Conservation (phyloP, 1,139 yeast species). For the Eremothecium coryli region DNA sequence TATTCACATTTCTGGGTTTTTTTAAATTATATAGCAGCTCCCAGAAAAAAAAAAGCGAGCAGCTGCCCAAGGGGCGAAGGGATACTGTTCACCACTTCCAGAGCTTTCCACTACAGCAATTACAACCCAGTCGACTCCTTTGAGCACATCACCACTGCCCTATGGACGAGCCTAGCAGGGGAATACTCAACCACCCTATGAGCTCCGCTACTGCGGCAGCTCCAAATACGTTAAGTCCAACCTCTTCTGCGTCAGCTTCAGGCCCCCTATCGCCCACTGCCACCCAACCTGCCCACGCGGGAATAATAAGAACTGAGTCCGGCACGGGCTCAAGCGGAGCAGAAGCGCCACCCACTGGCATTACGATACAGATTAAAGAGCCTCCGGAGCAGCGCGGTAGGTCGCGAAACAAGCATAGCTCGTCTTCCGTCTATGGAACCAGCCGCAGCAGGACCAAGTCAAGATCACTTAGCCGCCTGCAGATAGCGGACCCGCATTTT, state of each 20-base stretch:
- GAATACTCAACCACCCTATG: constrained; percentile 6
- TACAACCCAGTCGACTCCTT: no score
- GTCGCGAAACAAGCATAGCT: constrained; percentile 21
- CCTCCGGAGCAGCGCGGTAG: constrained; percentile 22
- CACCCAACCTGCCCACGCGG: neutral
- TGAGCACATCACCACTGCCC: no score
- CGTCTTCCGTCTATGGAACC: constrained; percentile 6
- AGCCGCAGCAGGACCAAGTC: constrained; percentile 12
- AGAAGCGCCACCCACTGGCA: constrained; percentile 3
- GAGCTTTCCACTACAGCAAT: no score
- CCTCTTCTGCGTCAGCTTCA: neutral
- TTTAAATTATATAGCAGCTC: no score
- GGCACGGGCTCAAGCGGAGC: constrained; percentile 1
- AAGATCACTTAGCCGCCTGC: constrained; percentile 19
- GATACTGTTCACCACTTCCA: no score
- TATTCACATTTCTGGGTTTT: no score
- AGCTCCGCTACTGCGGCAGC: neutral
- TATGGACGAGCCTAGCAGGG: constrained; percentile 9
- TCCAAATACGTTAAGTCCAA: neutral
- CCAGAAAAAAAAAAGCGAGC: no score
- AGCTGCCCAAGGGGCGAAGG: no score
- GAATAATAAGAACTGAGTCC: neutral
- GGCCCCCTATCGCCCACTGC: neutral
- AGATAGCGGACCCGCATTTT: constrained; percentile 25
- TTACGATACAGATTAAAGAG: constrained; percentile 8